phyloP scores from a whole-genome alignment of 495 filamentous ascomycete genomes.

The Eremomyces bilateralis region DNA sequence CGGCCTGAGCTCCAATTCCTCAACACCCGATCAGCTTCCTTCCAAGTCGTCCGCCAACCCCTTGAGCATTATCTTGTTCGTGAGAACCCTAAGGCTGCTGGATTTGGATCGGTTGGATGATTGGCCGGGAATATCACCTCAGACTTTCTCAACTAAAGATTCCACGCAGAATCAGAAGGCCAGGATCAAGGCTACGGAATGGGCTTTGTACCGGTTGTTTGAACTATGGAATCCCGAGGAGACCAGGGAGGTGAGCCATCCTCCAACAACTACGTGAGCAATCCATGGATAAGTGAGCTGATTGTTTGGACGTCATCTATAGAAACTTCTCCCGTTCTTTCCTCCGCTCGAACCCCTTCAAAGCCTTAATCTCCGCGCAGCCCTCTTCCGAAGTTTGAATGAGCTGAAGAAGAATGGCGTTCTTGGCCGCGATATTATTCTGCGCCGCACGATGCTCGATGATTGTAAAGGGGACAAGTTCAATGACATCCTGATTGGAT shows the following conservation, averaged over 20 bases:
- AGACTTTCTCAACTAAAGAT: slow-evolving; percentile 43
- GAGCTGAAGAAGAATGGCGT: slow-evolving; percentile 72
- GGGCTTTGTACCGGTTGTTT: slow-evolving; percentile 66
- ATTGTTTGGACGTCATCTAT: neutral
- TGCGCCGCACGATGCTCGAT: slow-evolving; percentile 80
- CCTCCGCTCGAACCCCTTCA: slow-evolving; percentile 71
- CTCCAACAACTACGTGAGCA: neutral
- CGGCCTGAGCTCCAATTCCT: too few relatives aligned
- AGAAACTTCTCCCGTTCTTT: slow-evolving; percentile 81
- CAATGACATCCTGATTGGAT: slow-evolving; percentile 55
- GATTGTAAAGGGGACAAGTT: slow-evolving; percentile 36
- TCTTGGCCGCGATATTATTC: slow-evolving; percentile 48
- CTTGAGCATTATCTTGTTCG: slow-evolving; percentile 41
- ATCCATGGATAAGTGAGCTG: slow-evolving; percentile 4
- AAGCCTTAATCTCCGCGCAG: slow-evolving; percentile 70
- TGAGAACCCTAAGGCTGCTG: slow-evolving; percentile 60
- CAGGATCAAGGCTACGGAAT: slow-evolving; percentile 59
- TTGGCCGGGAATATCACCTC: slow-evolving; percentile 49
- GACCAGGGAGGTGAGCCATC: slow-evolving; percentile 36
- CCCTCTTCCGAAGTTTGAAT: slow-evolving; percentile 55
- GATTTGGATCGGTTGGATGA: slow-evolving; percentile 51
- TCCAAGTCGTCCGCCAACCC: too few relatives aligned
- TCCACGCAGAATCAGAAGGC: slow-evolving; percentile 51
- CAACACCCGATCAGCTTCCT: too few relatives aligned
- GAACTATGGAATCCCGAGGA: slow-evolving; percentile 56